Percentiles rank a stretch among this genome's conserved stretches.
Conservation (phyloP, 345 rosid species). For the Arabidopsis suecica region DNA sequence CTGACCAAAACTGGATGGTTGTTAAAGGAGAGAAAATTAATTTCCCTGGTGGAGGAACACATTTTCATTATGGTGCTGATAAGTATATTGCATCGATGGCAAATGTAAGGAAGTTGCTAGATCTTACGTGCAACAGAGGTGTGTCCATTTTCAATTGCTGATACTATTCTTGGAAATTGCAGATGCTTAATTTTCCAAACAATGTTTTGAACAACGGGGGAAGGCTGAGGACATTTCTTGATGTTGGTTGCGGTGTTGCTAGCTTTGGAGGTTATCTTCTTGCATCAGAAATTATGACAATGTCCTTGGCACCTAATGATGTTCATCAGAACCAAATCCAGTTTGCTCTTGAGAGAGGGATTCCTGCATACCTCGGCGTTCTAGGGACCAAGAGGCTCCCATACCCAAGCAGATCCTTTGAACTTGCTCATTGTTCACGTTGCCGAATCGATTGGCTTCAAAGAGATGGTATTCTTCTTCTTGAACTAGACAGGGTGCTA, state of each 20-base stretch:
- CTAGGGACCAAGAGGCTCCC: conserved; percentile 96
- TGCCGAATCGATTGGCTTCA: conserved; percentile 99
- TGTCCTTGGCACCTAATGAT: conserved; percentile 99
- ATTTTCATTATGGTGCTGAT: conserved; percentile 98
- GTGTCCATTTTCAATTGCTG: not conserved
- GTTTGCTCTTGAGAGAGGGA: conserved; percentile 97
- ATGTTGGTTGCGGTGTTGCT: conserved; percentile 99
- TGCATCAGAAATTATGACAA: conserved; percentile 80
- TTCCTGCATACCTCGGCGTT: conserved; percentile 97
- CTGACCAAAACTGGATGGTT: conserved; percentile 99
- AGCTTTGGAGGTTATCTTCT: conserved; percentile 97
- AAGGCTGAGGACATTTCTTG: conserved; percentile 83
- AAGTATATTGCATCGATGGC: conserved; percentile 96
- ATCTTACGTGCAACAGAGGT: conserved; percentile 12
- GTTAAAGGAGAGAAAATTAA: conserved; percentile 88
- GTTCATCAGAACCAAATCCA: conserved; percentile 99
- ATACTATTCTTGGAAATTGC: conserved; percentile 28
- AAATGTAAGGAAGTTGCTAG: conserved; percentile 58
- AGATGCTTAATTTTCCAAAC: conserved; percentile 92
- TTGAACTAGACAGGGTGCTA: conserved; percentile 93
- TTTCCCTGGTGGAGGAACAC: conserved; percentile 99
- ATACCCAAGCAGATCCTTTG: conserved; percentile 98
- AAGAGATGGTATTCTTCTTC: conserved; percentile 96
- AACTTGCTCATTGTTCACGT: conserved; percentile 96
- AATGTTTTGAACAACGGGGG: conserved; percentile 78